These are phyloP conservation scores for Colletotrichum magnum DNA, from an alignment of 2,329 filamentous ascomycete species.

Conservation along the genomic window DNA sequence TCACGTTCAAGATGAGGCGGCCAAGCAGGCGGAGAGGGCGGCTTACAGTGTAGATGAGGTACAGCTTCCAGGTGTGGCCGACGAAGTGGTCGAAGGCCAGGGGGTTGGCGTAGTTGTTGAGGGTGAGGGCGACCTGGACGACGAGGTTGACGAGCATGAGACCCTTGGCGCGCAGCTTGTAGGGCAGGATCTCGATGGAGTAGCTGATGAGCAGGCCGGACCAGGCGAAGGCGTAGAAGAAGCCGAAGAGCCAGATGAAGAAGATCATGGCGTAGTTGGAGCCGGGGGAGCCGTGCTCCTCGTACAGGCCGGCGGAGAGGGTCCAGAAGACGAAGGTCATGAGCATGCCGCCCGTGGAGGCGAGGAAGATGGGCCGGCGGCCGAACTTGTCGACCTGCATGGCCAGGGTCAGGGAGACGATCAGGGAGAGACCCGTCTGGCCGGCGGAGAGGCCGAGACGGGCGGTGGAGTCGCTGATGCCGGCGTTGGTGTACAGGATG, in stretches of 20 bases:
- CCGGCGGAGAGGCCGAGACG: conserved; percentile 62
- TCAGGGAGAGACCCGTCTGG: conserved; percentile 65
- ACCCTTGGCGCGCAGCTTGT: conserved; percentile 66
- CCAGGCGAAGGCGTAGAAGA: conserved; percentile 70
- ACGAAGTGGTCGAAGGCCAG: conserved; percentile 64
- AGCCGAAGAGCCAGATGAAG: conserved; percentile 55
- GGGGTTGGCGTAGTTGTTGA: conserved; percentile 69
- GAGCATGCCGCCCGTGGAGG: conserved; percentile 58
- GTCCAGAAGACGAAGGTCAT: conserved; percentile 67
- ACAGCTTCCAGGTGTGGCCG: conserved; percentile 66
- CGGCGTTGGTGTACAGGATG: conserved; percentile 67
- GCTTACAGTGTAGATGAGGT: conserved; percentile 69
- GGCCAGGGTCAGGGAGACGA: conserved; percentile 66
- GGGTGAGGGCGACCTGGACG: conserved; percentile 67
- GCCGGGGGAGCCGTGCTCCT: conserved; percentile 53
- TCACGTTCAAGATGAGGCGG: too few relatives aligned
- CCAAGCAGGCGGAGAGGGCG: neutral
- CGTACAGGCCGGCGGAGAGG: conserved; percentile 60
- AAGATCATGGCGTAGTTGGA: conserved; percentile 60
- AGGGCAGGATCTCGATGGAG: conserved; percentile 65
- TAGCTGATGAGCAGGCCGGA: conserved; percentile 70
- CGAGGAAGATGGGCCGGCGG: conserved; percentile 69
- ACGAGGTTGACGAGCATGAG: conserved; percentile 70
- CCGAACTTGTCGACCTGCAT: conserved; percentile 69
- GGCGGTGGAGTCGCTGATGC: conserved; percentile 60